These are phyloP conservation scores for Tremella fuciformis DNA, from an alignment of 768 basidiomycete species.

Conservation along the genomic window DNA sequence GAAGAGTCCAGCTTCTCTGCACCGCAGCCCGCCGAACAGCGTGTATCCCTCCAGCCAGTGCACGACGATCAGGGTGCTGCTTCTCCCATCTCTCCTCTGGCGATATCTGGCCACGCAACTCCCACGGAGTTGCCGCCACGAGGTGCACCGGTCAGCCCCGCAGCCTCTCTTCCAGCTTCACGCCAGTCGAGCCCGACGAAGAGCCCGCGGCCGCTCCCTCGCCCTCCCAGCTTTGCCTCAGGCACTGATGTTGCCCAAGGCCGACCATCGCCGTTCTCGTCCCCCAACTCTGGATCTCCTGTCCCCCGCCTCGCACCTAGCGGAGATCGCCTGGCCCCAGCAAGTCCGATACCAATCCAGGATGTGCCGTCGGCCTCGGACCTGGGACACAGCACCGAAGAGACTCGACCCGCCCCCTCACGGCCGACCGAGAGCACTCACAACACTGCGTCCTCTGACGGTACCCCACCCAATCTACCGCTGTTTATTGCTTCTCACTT, in stretches of 20 bases:
- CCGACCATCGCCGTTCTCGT: not conserved
- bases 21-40: not conserved
- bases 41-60: not conserved
- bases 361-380: not conserved
- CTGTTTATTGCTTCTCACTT: constrained; percentile 39
- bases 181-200: not conserved
- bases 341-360: not conserved
- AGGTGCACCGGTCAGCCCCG: not conserved
- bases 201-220: constrained; percentile 2
- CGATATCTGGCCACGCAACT: not conserved
- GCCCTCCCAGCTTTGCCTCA: not conserved
- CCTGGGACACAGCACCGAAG: not conserved
- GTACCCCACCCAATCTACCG: constrained; percentile 16
- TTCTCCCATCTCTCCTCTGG: constrained; percentile 1
- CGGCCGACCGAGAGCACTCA: not conserved
- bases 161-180: not conserved
- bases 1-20: not conserved
- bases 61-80: not conserved
- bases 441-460: not conserved
- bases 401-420: not conserved
- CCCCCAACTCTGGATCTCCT: not conserved
- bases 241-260: not conserved
- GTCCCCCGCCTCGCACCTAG: not conserved
- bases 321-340: not conserved
- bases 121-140: not conserved